Evolutionary conservation across 352 stramenopile species (phyloP).

Genomic region (Blastocystis sp.): DNA sequence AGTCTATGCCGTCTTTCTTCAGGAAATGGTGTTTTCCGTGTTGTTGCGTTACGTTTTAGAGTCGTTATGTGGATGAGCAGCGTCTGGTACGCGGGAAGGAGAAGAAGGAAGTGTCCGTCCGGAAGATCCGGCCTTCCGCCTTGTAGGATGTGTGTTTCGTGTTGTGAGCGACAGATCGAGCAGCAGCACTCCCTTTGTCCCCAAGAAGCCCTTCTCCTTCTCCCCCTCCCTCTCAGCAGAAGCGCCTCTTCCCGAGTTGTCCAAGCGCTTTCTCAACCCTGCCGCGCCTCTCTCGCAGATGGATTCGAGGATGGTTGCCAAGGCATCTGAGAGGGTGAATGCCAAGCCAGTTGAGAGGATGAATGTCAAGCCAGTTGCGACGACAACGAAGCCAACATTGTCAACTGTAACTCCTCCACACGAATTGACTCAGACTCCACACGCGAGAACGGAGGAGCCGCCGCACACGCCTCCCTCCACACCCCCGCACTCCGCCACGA

Average conservation of each 20-base stretch:
- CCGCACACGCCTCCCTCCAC: not conserved
- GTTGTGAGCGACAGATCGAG: not conserved
- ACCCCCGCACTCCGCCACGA: not conserved
- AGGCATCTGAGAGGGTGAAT: no score
- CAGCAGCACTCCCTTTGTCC: conserved; percentile 23
- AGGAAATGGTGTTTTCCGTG: conserved; percentile 8
- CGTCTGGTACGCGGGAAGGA: not conserved
- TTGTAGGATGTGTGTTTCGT: not conserved
- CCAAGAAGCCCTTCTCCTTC: conserved; percentile 26
- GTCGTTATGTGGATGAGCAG: not conserved
- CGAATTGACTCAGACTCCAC: no score
- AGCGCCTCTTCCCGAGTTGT: not conserved
- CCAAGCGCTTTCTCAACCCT: not conserved
- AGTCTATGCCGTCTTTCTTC: not conserved
- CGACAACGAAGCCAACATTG: not conserved
- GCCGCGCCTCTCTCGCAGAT: not conserved
- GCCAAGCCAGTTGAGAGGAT: not conserved
- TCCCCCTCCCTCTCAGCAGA: not conserved
- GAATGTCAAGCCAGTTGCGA: not conserved
- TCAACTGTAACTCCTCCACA: not conserved
- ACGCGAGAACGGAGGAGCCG: no score
- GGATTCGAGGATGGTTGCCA: not conserved
- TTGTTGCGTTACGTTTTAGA: conserved; percentile 15
- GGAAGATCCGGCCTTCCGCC: conserved; percentile 58
- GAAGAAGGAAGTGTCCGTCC: conserved; percentile 10